Percentiles rank a stretch among this genome's conserved stretches.
Conservation (phyloP, 2,329 filamentous ascomycete genomes). For the Rutstroemia sydowiana region DNA sequence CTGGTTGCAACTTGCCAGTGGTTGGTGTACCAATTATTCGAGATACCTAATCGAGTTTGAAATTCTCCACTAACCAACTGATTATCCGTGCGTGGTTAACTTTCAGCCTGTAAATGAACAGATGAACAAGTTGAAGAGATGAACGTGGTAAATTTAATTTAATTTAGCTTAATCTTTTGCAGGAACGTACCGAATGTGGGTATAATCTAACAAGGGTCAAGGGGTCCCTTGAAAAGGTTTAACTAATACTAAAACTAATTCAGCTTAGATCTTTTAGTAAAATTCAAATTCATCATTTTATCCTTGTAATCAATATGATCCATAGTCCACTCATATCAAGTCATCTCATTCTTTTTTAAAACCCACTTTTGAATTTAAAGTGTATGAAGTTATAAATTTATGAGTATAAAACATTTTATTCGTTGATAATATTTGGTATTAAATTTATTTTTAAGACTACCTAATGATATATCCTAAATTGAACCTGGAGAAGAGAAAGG, state of each 20-base stretch:
- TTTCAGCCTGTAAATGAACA: background rate
- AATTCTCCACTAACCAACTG: background rate
- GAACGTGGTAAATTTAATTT: constrained; percentile 1
- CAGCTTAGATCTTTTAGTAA: background rate
- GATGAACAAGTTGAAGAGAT: background rate
- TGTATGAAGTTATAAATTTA: background rate
- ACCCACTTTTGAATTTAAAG: background rate
- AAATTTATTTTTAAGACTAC: background rate
- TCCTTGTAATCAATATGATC: background rate
- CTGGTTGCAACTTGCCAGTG: too few relatives aligned
- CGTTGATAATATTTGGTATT: background rate
- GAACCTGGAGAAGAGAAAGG: background rate
- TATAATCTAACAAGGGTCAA: too few relatives aligned
- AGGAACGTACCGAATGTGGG: too few relatives aligned
- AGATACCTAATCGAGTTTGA: background rate
- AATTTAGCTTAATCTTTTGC: background rate
- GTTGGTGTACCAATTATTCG: too few relatives aligned
- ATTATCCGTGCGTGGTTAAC: background rate
- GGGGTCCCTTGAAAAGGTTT: too few relatives aligned
- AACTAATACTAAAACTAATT: too few relatives aligned
- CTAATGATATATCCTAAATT: background rate
- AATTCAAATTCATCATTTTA: background rate
- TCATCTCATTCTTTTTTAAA: background rate
- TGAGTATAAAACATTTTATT: constrained; percentile 7
- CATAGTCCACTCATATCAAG: background rate